Base-by-base conservation (phyloP, 2,329 filamentous ascomycete genomes). In the Penicillium sp. region DNA sequence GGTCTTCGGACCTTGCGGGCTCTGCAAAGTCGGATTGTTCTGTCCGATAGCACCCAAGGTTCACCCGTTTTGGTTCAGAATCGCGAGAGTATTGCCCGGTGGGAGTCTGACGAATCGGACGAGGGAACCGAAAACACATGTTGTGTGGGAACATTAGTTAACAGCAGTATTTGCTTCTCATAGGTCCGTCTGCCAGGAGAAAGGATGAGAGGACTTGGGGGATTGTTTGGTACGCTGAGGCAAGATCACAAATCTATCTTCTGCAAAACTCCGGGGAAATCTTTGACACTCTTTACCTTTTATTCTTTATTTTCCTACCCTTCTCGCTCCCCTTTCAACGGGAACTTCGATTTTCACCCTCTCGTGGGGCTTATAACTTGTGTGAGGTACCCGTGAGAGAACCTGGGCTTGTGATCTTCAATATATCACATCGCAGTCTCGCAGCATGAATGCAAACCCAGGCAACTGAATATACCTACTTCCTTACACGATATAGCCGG, bases 91-190 rank as follows among this genome's bases (percentile, higher is more conserved):
- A 50, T 51, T 54, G 31, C 53, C 18, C 52, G 51, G 53, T 56
- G 58, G 51, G 45, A 56, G 54, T 59, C 49, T 62, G 51, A 53
- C 64, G 55, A 67, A 67, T 61, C 61, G 59, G 62, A 65, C 51
- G 46, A 57, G 37, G 45, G 48, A 58, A 60, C 66, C 61, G 59
- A 50, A 46, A 41, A 52, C 33, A 44, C 37, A 46, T 46, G 15
- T 20, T 8, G 43, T 37, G 26, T 54, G 51, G 51, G 53, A 53
- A 54, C 25, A 51, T 53, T 53, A 48, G 41, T 51, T 33, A 14
- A 4, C 15, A 11, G 7, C 35, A 26, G 43, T 35, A 46, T 3
- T 8, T 4, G 6, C 1, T 15, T 47, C 41, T 57, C 40, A 60
- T 66, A 62, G 61, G 58, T 18, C 27, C 23, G 40, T 11, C 14